Evolutionary conservation across 345 rosid genomes (phyloP).

Genomic region (Gossypium australe): DNA sequence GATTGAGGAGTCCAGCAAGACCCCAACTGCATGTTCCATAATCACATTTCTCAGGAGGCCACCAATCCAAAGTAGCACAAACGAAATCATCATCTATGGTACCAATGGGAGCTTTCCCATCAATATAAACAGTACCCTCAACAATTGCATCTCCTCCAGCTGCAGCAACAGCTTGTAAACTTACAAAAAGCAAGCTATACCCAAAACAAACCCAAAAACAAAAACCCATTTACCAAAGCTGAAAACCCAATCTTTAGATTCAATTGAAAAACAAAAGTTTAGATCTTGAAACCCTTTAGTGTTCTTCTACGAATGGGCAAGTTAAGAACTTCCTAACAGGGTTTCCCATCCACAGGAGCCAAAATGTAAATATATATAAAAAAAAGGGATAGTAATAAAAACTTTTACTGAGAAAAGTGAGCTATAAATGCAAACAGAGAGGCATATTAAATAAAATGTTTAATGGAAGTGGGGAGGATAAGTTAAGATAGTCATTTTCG

Average conservation of each 20-base stretch:
- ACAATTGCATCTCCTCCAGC: constrained; percentile 14
- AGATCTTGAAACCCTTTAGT: constrained; percentile 11
- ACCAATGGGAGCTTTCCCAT: constrained; percentile 57
- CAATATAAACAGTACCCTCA: constrained; percentile 47
- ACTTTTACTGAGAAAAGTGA: background rate
- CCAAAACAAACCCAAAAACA: constrained; percentile 22
- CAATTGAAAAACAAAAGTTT: background rate
- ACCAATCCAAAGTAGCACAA: constrained; percentile 97
- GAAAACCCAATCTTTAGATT: constrained; percentile 13
- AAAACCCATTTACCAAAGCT: constrained; percentile 25
- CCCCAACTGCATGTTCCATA: constrained; percentile 90
- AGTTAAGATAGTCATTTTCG: background rate
- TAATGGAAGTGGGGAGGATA: background rate
- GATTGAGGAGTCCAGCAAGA: constrained; percentile 78
- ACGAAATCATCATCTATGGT: constrained; percentile 73
- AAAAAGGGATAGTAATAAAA: background rate
- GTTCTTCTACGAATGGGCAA: background rate
- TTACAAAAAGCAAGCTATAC: constrained; percentile 11
- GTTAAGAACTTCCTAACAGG: background rate
- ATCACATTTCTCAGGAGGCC: constrained; percentile 98
- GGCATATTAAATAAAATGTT: background rate
- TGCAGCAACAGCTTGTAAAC: constrained; percentile 21
- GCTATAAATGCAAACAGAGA: constrained; percentile 11
- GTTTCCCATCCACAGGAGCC: background rate
- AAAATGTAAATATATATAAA: background rate